phyloP scores from a whole-genome alignment of 2,329 filamentous ascomycete genomes.

The Penicillium sp. region DNA sequence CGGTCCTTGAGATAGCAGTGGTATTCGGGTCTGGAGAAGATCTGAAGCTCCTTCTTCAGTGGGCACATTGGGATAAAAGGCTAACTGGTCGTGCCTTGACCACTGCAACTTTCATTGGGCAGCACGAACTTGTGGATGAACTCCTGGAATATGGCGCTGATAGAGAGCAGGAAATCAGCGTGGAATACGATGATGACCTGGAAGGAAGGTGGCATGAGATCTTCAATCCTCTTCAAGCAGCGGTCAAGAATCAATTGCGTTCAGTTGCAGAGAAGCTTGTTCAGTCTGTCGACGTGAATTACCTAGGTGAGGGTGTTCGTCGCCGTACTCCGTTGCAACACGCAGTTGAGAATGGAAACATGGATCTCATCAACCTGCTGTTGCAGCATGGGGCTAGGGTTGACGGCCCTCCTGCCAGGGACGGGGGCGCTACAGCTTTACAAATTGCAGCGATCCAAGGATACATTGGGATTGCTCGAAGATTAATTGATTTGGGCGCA shows the following conservation, averaged over 20 bases:
- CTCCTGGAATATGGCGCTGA: constrained; percentile 8
- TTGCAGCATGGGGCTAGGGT: constrained; percentile 9
- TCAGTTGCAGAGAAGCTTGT: constrained; percentile 55
- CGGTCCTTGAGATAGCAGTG: constrained; percentile 10
- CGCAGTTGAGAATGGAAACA: constrained; percentile 1
- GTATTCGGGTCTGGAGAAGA: not conserved
- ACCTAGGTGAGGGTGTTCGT: not conserved
- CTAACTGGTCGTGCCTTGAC: constrained; percentile 7
- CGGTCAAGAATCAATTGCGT: constrained; percentile 56
- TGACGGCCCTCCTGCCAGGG: constrained; percentile 14
- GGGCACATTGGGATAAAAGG: constrained; percentile 1
- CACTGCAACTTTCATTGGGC: not conserved
- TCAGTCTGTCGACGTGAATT: constrained; percentile 18
- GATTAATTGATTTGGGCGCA: constrained; percentile 15
- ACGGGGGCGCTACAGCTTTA: constrained; percentile 21
- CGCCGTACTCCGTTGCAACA: not conserved
- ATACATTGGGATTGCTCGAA: constrained; percentile 16
- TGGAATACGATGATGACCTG: not conserved
- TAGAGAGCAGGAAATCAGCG: not conserved
- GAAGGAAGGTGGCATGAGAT: not conserved
- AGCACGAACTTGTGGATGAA: constrained; percentile 1
- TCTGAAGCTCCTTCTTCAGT: constrained; percentile 8
- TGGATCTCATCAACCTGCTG: not conserved
- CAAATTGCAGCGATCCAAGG: constrained; percentile 21
- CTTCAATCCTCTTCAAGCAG: constrained; percentile 44